phyloP scores from a whole-genome alignment of 1,284 basidiomycete species.

The Rhizopogon hawkerae region DNA sequence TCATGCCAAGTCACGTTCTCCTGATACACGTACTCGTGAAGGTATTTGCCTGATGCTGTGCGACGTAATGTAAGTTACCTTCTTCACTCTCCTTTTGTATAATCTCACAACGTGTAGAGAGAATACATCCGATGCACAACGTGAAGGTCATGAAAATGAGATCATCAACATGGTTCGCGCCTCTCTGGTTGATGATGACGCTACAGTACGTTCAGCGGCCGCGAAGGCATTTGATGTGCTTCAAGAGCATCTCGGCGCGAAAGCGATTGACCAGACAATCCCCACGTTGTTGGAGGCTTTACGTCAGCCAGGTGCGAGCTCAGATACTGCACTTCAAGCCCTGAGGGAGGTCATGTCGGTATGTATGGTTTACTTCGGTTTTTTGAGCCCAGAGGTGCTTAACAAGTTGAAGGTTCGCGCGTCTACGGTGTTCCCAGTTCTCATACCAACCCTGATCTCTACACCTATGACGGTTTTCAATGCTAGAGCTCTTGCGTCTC shows the following conservation, averaged over 20 bases:
- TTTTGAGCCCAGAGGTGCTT: neutral
- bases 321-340: constrained; percentile 92
- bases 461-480: constrained; percentile 94
- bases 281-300: constrained; percentile 92
- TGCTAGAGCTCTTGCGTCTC: constrained; percentile 81
- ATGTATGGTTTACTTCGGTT: constrained; percentile 25
- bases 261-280: constrained; percentile 95
- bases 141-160: constrained; percentile 85
- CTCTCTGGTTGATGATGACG: constrained; percentile 84
- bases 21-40: constrained; percentile 70
- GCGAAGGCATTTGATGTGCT: constrained; percentile 91
- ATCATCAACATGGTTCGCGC: constrained; percentile 82
- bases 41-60: constrained; percentile 85
- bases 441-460: constrained; percentile 88
- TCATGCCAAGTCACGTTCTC: constrained; percentile 60
- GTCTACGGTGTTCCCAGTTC: constrained; percentile 93
- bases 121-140: constrained; percentile 77
- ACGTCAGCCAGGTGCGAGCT: constrained; percentile 81
- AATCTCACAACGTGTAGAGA: constrained; percentile 40
- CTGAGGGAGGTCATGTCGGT: constrained; percentile 92
- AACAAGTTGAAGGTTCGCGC: constrained; percentile 62
- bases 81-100: neutral
- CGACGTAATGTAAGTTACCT: constrained; percentile 68
- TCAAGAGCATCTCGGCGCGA: constrained; percentile 83
- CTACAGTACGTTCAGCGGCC: constrained; percentile 84